phyloP scores from a whole-genome alignment of 441 rosid genomes.

The Breynia disticha region DNA sequence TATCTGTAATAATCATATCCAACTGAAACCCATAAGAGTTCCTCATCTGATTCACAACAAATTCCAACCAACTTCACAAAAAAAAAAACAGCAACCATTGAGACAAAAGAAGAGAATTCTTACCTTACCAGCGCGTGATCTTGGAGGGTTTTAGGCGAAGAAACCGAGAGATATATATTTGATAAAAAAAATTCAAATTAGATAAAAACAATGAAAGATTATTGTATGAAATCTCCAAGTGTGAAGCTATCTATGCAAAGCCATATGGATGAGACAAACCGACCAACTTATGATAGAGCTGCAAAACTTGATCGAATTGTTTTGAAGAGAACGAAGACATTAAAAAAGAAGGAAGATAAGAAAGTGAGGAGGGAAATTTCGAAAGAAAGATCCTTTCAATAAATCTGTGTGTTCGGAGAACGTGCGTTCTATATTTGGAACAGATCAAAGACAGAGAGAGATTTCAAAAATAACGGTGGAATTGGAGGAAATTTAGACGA shows the following conservation, averaged over 20 bases:
- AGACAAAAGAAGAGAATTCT: background rate
- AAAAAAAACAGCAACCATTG: background rate
- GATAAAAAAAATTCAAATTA: no score
- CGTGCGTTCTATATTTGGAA: constrained; percentile 9
- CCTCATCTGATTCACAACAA: background rate
- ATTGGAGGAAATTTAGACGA: background rate
- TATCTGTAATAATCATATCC: background rate
- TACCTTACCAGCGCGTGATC: background rate
- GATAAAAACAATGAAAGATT: no score
- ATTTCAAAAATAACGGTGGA: constrained; percentile 1
- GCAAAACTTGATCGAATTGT: no score
- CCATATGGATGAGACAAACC: background rate
- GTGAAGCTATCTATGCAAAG: no score
- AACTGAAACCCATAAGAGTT: background rate
- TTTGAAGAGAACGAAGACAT: background rate
- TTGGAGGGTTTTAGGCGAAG: background rate
- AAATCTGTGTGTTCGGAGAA: background rate
- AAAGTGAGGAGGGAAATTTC: background rate
- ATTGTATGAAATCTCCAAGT: no score
- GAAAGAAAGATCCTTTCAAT: background rate
- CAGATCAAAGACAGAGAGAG: background rate
- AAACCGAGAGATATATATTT: no score
- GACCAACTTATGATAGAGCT: constrained; percentile 1
- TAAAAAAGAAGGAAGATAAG: background rate
- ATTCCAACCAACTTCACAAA: background rate